phyloP scores from a whole-genome alignment of 768 basidiomycete genomes.

The Pisolithus albus region DNA sequence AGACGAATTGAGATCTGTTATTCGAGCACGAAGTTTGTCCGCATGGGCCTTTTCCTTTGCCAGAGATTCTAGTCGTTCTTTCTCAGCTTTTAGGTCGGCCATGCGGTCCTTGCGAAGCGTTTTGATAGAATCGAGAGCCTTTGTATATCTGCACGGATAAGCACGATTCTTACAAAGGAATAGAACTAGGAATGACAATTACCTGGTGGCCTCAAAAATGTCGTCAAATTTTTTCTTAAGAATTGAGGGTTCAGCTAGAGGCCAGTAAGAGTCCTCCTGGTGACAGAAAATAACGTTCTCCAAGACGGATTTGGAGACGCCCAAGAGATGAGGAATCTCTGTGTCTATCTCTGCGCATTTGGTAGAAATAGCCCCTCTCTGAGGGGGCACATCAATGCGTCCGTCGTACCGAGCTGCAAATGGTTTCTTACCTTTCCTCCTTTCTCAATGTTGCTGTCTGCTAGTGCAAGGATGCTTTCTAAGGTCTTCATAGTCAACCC shows the following conservation, averaged over 20 bases:
- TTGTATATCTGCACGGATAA: conserved; percentile 68
- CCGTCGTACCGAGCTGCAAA: background rate
- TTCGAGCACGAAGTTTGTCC: conserved; percentile 69
- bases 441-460: conserved; percentile 57
- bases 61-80: conserved; percentile 74
- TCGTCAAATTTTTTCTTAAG: conserved; percentile 99
- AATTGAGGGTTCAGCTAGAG: conserved; percentile 80
- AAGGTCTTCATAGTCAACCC: conserved; percentile 96
- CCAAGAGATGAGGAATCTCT: conserved; percentile 88
- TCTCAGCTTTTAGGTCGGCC: conserved; percentile 88
- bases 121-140: conserved; percentile 92
- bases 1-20: conserved; percentile 50
- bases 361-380: conserved; percentile 90
- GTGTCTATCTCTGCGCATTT: conserved; percentile 96
- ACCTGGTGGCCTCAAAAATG: conserved; percentile 98
- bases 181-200: background rate
- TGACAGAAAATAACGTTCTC: conserved; percentile 99
- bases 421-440: conserved; percentile 62
- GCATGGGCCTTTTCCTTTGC: conserved; percentile 79
- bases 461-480: conserved; percentile 79
- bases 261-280: conserved; percentile 99
- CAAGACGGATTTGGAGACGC: conserved; percentile 95
- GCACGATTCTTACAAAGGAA: background rate
- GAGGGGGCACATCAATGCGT: background rate
- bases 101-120: conserved; percentile 82